These are phyloP conservation scores for Plasmodium vivax DNA, from an alignment of 169 alveolate species.

Conservation along the genomic window DNA sequence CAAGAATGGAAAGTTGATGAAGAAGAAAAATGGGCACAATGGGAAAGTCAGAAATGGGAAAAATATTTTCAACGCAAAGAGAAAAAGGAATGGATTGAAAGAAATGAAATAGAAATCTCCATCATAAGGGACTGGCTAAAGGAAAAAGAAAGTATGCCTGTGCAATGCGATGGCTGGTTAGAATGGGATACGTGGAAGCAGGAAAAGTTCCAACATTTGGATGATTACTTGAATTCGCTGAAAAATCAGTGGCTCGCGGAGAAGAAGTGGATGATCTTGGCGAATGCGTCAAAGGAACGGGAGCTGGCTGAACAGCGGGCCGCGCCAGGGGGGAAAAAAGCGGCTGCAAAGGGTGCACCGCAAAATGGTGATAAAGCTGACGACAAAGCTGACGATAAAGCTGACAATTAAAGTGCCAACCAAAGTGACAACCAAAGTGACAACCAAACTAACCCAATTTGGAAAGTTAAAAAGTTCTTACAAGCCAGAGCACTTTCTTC, in stretches of 20 bases:
- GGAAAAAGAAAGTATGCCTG: neutral
- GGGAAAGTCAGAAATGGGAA: constrained; percentile 2
- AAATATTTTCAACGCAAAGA: neutral
- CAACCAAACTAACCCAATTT: neutral
- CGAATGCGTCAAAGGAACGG: neutral
- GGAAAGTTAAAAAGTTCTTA: neutral
- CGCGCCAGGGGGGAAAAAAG: neutral
- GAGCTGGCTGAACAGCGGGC: neutral
- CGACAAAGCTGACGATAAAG: neutral
- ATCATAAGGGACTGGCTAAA: neutral
- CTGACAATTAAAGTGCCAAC: neutral
- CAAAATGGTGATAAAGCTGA: neutral
- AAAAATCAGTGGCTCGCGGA: neutral
- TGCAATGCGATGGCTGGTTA: neutral
- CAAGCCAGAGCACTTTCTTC: neutral
- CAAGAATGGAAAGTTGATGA: constrained; percentile 35
- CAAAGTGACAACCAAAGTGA: neutral
- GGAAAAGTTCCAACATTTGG: neutral
- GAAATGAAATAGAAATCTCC: neutral
- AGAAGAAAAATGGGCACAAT: constrained; percentile 16
- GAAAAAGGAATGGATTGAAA: constrained; percentile 4
- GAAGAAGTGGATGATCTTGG: neutral
- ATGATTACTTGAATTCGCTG: neutral
- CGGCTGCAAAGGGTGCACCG: neutral
- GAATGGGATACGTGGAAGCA: constrained; percentile 27